These are phyloP conservation scores for Fonsecaea pedrosoi DNA, from an alignment of 2,329 filamentous ascomycete genomes.

Conservation along the genomic window DNA sequence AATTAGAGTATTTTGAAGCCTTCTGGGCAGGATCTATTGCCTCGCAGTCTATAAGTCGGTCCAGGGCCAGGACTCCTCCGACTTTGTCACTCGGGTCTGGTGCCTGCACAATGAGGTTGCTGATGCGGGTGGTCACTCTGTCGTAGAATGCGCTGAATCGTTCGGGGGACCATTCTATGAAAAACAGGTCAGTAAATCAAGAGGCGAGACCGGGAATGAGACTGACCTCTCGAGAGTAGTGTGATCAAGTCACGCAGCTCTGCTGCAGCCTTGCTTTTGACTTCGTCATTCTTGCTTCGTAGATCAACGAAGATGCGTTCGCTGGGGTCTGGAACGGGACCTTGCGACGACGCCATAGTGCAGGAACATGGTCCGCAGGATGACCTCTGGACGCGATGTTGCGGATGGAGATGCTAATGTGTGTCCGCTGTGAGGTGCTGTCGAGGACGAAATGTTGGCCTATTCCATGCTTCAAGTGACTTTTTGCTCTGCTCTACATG, in stretches of 20 bases:
- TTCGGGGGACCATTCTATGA: constrained; percentile 76
- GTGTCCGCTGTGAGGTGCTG: background rate
- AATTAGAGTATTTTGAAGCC: constrained; percentile 91
- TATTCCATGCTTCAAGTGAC: background rate
- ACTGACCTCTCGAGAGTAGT: constrained; percentile 54
- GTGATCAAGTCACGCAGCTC: constrained; percentile 57
- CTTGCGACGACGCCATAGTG: constrained; percentile 56
- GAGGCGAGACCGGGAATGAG: background rate
- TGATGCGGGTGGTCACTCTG: constrained; percentile 69
- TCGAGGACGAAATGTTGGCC: background rate
- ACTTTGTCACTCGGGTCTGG: constrained; percentile 86
- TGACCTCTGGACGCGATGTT: background rate
- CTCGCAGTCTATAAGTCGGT: constrained; percentile 93
- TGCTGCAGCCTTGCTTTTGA: constrained; percentile 55
- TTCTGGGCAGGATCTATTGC: constrained; percentile 92
- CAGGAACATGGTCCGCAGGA: constrained; percentile 35
- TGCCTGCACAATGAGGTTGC: constrained; percentile 79
- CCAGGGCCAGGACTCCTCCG: constrained; percentile 89
- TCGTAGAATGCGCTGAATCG: constrained; percentile 76
- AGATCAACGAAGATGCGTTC: constrained; percentile 65
- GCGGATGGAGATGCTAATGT: background rate
- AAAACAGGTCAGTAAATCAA: constrained; percentile 22
- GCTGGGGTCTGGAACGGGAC: constrained; percentile 56
- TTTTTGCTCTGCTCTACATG: background rate
- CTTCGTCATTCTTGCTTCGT: constrained; percentile 62